Evolutionary conservation across 208 protist genomes (phyloP), one percentile per base, ranked within the genome.

Genomic region (Crithidia sp.): DNA sequence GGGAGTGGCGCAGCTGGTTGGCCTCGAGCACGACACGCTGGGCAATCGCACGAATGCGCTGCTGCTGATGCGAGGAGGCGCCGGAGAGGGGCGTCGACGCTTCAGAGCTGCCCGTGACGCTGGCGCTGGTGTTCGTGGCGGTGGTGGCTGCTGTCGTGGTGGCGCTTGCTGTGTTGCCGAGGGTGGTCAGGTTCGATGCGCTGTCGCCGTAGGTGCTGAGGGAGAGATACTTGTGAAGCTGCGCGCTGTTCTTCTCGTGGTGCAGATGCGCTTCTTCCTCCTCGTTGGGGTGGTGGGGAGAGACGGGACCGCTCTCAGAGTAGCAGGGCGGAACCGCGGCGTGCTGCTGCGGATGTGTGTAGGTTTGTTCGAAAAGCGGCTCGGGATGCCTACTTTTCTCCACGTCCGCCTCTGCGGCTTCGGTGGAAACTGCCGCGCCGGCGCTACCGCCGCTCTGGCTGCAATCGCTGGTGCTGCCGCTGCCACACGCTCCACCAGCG

Each of bases 31-130:
- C 53, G 28, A 47, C 19, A 10, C 74, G 67, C 41, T 71, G 54
- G n/a, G 67, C 54, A 10, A 43, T 47, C 12, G 53, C 67, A 8
- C 67, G 61, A 8, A 58, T 50, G 8, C 2, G 13, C 54, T 66
- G 62, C 43, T 74, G 74, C 13, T 74, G 47, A 43, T 74, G 67
- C 37, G 55, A 63, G 16, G 67, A 71, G 41, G 43, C 52, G 2
- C 74, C 78, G n/a, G 74, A 79, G 19, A 75, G 67, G 12, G 78
- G 78, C 0, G 78, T 76, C 6, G 74, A 76, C 9, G 65, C 37
- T 37, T 9, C 64, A 37, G 78, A 79, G 55, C 52, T 77, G 53
- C 56, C 58, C 5, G 78, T 76, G 8, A 60, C 47, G 14, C 67
- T 75, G 54, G 56, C 47, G 41, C 57, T 47, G 52, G 53, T 62